Base-by-base conservation (phyloP, 306 rosid species). In the Medicago arabica region DNA sequence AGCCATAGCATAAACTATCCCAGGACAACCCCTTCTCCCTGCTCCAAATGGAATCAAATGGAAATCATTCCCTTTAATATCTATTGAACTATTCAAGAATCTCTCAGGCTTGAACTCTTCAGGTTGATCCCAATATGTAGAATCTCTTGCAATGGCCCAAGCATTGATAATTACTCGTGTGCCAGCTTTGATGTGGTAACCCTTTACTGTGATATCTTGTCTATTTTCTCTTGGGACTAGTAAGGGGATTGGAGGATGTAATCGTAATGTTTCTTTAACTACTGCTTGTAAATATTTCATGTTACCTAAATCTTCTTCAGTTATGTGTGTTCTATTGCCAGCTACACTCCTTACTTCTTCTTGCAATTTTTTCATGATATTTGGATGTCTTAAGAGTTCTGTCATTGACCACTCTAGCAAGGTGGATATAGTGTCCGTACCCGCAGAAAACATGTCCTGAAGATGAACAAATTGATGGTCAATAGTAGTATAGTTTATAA, bases 201-300 rank as follows among this genome's bases (percentile, higher is more conserved):
- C 73, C 4, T 39, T 69, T 6, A 82, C 4, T 3, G 73, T 68
- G 8, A 74, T 57, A 1, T 82, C 80, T 28, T 68, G 53, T 43
- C 16, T 82, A n/a, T 83, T 77, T 76, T 83, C 81, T 60, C 86
- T 0, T 15, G 89, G 90, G 5, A 83, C 13, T 1, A 86, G 25
- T 28, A 90, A 43, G 2, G 93, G 91, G 61, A 80, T 1, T 0
- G 92, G 91, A 0, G 89, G 85, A 59, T 85, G 87, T 6, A 85
- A 3, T 0, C 88, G 83, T 4, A 67, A 18, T 6, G 72, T 43
- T 67, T 67, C 72, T 46, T 67, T 67, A 13, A 67, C 18, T 13
- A 67, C 86, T 0, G 89, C 93, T 36, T 79, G 83, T 25, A 88
- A 25, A 75, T 82, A 88, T 8, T 44, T 74, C 86, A 84, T 71